Percentiles rank a stretch among this genome's conserved stretches.
These are phyloP conservation scores for Psilocybe cyanescens DNA, from an alignment of 768 basidiomycete species.

Conservation along the genomic window DNA sequence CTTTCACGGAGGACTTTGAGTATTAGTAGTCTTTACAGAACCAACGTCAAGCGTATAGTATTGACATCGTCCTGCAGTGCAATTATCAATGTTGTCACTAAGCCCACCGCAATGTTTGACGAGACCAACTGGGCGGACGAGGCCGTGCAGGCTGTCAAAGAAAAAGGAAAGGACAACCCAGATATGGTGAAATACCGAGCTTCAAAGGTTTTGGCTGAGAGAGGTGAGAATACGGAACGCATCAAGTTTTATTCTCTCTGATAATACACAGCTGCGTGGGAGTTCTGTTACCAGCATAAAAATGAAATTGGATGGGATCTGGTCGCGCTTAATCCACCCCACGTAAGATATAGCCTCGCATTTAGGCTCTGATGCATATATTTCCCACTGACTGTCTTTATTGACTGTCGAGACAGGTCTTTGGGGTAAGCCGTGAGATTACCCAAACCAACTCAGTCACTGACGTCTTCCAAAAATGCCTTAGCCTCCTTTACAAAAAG, in stretches of 20 bases:
- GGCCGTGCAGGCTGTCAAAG: constrained; percentile 45
- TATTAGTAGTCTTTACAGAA: constrained; percentile 24
- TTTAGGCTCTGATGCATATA: neutral
- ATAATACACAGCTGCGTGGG: constrained; percentile 40
- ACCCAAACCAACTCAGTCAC: neutral
- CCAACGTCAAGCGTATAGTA: constrained; percentile 66
- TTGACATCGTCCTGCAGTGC: constrained; percentile 67
- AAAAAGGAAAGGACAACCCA: constrained; percentile 49
- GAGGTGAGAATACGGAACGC: constrained; percentile 34
- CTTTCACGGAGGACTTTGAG: neutral
- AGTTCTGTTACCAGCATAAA: constrained; percentile 47
- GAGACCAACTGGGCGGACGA: constrained; percentile 68
- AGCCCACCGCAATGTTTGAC: constrained; percentile 34
- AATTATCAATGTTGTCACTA: constrained; percentile 32
- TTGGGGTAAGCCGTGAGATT: constrained; percentile 27
- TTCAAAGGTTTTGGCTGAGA: constrained; percentile 70
- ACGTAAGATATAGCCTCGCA: constrained; percentile 31
- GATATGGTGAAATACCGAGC: constrained; percentile 54
- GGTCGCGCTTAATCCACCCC: constrained; percentile 57
- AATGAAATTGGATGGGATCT: constrained; percentile 52
- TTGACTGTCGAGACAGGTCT: constrained; percentile 24
- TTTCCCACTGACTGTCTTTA: neutral
- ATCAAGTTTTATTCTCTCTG: neutral
- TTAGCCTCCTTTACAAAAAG: constrained; percentile 49
- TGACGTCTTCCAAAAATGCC: neutral